phyloP scores from a whole-genome alignment of 805 yeast species.

The Lipomyces lipofer region DNA sequence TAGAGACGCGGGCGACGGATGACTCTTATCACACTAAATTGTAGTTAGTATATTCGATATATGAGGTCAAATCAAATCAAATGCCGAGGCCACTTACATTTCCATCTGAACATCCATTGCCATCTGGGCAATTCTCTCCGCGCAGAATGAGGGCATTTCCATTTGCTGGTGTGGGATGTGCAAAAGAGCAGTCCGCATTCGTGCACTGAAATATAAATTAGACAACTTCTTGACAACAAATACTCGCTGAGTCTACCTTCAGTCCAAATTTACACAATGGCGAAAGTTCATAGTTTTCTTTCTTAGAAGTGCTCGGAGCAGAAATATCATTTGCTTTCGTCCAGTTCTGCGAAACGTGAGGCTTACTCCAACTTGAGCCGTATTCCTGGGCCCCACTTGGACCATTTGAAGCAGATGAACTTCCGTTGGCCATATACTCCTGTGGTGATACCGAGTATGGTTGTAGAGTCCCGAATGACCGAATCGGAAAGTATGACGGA shows the following conservation, averaged over 20 bases:
- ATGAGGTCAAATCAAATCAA: neutral
- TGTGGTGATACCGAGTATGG: too few relatives aligned
- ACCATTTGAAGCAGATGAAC: too few relatives aligned
- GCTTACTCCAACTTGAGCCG: neutral
- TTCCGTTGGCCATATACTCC: too few relatives aligned
- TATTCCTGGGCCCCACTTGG: too few relatives aligned
- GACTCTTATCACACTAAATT: constrained; percentile 65
- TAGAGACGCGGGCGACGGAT: constrained; percentile 65
- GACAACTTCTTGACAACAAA: too few relatives aligned
- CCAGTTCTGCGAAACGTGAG: neutral
- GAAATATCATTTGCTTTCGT: neutral
- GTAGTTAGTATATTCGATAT: constrained; percentile 20
- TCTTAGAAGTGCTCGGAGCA: constrained; percentile 34
- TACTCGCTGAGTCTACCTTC: too few relatives aligned
- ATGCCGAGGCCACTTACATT: neutral
- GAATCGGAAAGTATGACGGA: too few relatives aligned
- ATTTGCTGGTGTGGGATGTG: constrained; percentile 89
- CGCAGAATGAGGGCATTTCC: constrained; percentile 66
- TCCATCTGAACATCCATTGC: constrained; percentile 60
- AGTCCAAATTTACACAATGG: constrained; percentile 74
- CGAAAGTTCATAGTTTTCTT: constrained; percentile 41
- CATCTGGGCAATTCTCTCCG: constrained; percentile 74
- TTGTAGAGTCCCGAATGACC: too few relatives aligned
- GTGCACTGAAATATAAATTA: too few relatives aligned
- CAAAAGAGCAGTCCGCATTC: constrained; percentile 80